Evolutionary conservation across 345 rosid genomes (phyloP).

Genomic region (Acer saccharum): DNA sequence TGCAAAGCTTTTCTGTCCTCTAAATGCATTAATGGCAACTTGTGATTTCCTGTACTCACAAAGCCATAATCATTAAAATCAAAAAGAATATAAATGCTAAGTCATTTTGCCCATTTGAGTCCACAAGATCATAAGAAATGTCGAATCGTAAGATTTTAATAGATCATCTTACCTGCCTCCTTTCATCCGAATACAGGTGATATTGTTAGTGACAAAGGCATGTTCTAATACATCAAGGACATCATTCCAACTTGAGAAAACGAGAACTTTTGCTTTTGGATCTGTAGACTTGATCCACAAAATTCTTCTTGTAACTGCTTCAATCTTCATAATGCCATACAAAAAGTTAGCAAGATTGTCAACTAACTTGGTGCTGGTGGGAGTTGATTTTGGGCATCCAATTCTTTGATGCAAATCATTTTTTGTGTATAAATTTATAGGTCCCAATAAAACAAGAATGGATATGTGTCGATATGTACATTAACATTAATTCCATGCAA

Average conservation of each 20-base stretch:
- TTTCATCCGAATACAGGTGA: conserved; percentile 82
- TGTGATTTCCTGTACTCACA: conserved; percentile 72
- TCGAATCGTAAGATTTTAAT: neutral
- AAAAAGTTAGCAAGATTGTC: conserved; percentile 19
- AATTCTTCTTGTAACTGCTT: conserved; percentile 86
- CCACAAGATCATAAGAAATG: neutral
- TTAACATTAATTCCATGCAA: neutral
- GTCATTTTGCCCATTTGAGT: neutral
- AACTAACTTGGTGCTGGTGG: neutral
- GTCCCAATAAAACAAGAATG: neutral
- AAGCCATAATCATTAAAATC: conserved; percentile 20
- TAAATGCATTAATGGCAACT: conserved; percentile 77
- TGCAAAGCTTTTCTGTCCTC: conserved; percentile 41
- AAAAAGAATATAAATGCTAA: neutral
- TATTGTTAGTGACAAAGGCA: conserved; percentile 67
- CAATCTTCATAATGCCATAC: conserved; percentile 56
- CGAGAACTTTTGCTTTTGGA: conserved; percentile 82
- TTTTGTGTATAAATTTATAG: too few relatives aligned
- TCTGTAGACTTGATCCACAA: conserved; percentile 81
- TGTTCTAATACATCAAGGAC: conserved; percentile 96
- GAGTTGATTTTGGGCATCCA: too few relatives aligned
- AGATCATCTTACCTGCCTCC: conserved; percentile 77
- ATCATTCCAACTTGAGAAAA: conserved; percentile 98
- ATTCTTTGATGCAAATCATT: too few relatives aligned
- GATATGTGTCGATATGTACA: neutral